Conservation (phyloP, 768 basidiomycete species). For the Amanita fuliginea region DNA sequence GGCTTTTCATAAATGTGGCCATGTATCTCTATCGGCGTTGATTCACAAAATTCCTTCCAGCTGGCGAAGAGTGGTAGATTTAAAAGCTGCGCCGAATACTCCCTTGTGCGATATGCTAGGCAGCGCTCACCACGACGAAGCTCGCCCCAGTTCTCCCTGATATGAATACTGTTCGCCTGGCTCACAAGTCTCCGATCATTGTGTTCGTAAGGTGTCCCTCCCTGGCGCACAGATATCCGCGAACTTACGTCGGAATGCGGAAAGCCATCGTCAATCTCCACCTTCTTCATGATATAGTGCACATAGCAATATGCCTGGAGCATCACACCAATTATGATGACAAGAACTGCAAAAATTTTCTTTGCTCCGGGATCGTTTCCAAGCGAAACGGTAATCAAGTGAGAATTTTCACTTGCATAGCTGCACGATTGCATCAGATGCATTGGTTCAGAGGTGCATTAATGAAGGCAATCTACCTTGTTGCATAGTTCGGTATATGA, state of each 20-base stretch:
- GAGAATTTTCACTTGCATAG: slow-evolving; percentile 27
- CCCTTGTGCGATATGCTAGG: slow-evolving; percentile 16
- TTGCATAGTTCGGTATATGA: slow-evolving; percentile 29
- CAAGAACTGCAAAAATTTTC: background rate
- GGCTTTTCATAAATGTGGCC: slow-evolving; percentile 14
- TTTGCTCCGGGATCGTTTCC: slow-evolving; percentile 20
- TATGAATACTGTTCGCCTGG: background rate
- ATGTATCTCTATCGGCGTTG: slow-evolving; percentile 17
- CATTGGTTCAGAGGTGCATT: slow-evolving; percentile 6
- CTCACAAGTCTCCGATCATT: background rate
- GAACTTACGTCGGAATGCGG: background rate
- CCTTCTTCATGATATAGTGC: background rate
- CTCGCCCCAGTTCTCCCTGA: slow-evolving; percentile 15
- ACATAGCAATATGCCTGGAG: background rate
- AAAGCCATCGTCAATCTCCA: background rate
- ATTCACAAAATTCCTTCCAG: slow-evolving; percentile 16
- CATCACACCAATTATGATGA: background rate
- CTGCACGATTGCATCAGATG: slow-evolving; percentile 10
- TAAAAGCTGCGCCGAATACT: slow-evolving; percentile 19
- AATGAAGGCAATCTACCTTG: slow-evolving; percentile 16
- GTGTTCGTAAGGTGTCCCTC: background rate
- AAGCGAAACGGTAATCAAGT: slow-evolving; percentile 23
- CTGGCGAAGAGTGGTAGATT: slow-evolving; percentile 17
- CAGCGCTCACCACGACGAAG: slow-evolving; percentile 15
- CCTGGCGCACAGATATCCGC: background rate